Evolutionary conservation across 1,284 basidiomycete genomes (phyloP), one percentile per base, ranked within the genome.

Genomic region (Thecaphora thlaspeos): DNA sequence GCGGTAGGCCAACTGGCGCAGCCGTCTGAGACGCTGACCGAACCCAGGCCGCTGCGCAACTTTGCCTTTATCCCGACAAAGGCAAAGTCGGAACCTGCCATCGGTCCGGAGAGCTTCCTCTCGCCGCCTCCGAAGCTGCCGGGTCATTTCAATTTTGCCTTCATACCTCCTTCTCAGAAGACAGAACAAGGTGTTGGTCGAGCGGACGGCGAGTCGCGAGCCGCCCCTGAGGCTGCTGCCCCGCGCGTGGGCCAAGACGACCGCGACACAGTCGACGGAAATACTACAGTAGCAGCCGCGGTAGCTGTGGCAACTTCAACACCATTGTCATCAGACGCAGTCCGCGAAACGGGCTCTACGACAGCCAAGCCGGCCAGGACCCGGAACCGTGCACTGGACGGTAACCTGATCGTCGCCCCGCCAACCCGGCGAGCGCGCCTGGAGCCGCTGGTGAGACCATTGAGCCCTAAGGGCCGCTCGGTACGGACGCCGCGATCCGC

Each of bases 41-140:
- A 7, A 7, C 37, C 37, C 37, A 28, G 4, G 9, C 11, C 23
- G n/a, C 21, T 47, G 38, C 19, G 37, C 15, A 47, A 47, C 37
- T 47, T n/a, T 32, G 46, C 46, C 14, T 41, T 40, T 37, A 47
- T 47, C 18, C 46, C 46, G 10, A 14, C 34, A 7, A 7, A 7
- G 8, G 18, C 9, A 17, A 40, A 19, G 23, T 21, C 36, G 18
- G 18, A 10, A 40, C 7, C 12, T 36, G 14, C 19, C 14, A 17
- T 4, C 5, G 15, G 10, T 17, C 19, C 46, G 9, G 28, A 7
- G 28, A 30, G 28, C 7, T 14, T 28, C 22, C 17, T 47, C 14
- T 47, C 46, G 12, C 46, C 46, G 4, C 37, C 36, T n/a, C 46
- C 46, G 3, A 38, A 39, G 23, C 37, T 47, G 28, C 46, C 46